Evolutionary conservation across 2,329 filamentous ascomycete species (phyloP).

Genomic region (Beauveria australis): DNA sequence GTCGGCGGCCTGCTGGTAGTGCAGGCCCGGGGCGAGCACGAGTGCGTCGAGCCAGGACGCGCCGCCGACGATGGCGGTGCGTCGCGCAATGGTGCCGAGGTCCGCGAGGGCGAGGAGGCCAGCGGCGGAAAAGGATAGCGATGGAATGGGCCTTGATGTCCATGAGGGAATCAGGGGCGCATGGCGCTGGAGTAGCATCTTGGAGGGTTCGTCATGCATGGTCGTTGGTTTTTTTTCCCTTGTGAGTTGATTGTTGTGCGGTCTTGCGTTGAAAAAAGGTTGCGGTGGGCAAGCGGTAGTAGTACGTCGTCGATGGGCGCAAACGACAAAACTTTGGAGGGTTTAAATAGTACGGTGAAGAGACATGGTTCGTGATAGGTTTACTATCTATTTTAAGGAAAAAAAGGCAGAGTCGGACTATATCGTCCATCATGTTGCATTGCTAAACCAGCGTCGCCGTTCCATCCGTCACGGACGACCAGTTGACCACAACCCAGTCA

Average conservation of each 20-base stretch:
- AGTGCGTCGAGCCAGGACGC: constrained; percentile 49
- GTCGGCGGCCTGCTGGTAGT: constrained; percentile 51
- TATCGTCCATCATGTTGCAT: neutral
- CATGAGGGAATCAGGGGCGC: constrained; percentile 31
- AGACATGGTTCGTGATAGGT: neutral
- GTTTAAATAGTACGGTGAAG: neutral
- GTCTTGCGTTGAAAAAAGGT: too few species aligned
- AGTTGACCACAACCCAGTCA: neutral
- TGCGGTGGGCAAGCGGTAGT: too few species aligned
- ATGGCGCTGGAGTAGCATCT: neutral
- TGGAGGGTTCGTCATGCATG: neutral
- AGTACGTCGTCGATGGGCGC: too few species aligned
- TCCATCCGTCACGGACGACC: neutral
- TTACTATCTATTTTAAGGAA: neutral
- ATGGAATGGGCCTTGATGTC: constrained; percentile 36
- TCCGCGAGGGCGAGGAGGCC: constrained; percentile 53
- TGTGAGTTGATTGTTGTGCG: neutral
- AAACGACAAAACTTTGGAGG: too few species aligned
- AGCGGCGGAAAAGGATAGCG: constrained; percentile 38
- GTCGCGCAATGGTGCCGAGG: constrained; percentile 44
- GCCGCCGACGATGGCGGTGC: constrained; percentile 48
- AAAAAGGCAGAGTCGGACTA: neutral
- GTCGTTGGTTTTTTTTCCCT: neutral
- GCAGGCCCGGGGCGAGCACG: constrained; percentile 51
- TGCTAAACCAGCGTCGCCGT: neutral